phyloP scores from a whole-genome alignment of 2,329 filamentous ascomycete species.

The Verticillium albo-atrum region DNA sequence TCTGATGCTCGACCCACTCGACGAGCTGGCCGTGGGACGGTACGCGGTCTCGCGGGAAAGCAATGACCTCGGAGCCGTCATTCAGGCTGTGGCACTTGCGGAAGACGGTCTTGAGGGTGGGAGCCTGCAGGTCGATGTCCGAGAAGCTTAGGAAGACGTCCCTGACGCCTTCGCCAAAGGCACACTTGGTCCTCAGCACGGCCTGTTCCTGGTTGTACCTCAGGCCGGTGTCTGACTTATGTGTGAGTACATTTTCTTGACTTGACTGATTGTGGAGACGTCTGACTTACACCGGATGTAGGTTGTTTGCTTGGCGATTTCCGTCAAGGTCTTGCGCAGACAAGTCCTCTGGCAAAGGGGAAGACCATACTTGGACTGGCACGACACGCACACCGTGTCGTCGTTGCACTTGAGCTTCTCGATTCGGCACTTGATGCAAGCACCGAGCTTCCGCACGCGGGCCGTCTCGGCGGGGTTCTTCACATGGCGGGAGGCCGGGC shows the following conservation, averaged over 20 bases:
- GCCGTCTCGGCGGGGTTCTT: slow-evolving; percentile 5
- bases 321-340: slow-evolving; percentile 1
- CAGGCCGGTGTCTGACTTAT: neutral
- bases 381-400: neutral
- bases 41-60: slow-evolving; percentile 1
- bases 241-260: neutral
- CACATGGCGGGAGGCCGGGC: slow-evolving; percentile 3
- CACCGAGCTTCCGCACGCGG: slow-evolving; percentile 5
- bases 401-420: slow-evolving; percentile 4
- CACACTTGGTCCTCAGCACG: slow-evolving; percentile 2
- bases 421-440: slow-evolving; percentile 7
- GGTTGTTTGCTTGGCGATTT: slow-evolving; percentile 1
- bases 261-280: neutral
- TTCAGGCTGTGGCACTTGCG: neutral
- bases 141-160: slow-evolving; percentile 1
- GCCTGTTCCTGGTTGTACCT: slow-evolving; percentile 1
- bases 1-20: slow-evolving; percentile 1
- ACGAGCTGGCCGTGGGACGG: neutral
- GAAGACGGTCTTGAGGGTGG: slow-evolving; percentile 1
- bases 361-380: slow-evolving; percentile 2
- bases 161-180: neutral
- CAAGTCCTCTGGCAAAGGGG: slow-evolving; percentile 2
- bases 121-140: neutral
- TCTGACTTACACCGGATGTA: slow-evolving; percentile 2
- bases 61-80: neutral